These are phyloP conservation scores for Vachellia collinsii DNA, from an alignment of 306 rosid genomes.

Conservation along the genomic window DNA sequence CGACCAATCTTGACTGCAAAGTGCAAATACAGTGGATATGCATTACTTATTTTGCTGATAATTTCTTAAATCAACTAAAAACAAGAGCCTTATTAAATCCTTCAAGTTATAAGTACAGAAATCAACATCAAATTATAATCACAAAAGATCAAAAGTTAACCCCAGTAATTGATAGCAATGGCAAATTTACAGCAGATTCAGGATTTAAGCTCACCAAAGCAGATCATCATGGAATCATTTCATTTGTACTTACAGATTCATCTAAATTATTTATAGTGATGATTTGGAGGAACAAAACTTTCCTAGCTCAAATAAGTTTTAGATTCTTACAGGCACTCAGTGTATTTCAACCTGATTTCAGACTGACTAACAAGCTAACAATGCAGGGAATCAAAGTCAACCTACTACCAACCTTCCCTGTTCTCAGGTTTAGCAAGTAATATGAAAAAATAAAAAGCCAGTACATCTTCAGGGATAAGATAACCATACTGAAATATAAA, in stretches of 20 bases:
- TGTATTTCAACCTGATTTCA: neutral
- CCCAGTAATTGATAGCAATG: neutral
- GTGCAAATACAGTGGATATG: slow-evolving; percentile 39
- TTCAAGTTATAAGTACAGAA: neutral
- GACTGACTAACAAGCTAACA: neutral
- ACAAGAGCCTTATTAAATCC: neutral
- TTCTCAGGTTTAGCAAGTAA: neutral
- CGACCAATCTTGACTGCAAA: slow-evolving; percentile 89
- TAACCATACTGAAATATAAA: neutral
- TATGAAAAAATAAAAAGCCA: neutral
- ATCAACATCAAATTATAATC: neutral
- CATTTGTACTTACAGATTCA: neutral
- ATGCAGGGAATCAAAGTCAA: neutral
- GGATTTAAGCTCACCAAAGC: neutral
- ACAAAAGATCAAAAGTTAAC: neutral
- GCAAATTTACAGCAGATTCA: neutral
- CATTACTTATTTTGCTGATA: neutral
- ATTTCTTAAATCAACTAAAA: slow-evolving; percentile 9
- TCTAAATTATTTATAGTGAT: neutral
- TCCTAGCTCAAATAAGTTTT: neutral
- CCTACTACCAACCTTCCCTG: neutral
- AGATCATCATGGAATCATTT: neutral
- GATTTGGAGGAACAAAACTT: neutral
- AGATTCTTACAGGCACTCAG: neutral
- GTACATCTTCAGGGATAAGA: neutral